Base-by-base conservation (phyloP, 148 eudicot genomes). In the Persicaria tinctoria region DNA sequence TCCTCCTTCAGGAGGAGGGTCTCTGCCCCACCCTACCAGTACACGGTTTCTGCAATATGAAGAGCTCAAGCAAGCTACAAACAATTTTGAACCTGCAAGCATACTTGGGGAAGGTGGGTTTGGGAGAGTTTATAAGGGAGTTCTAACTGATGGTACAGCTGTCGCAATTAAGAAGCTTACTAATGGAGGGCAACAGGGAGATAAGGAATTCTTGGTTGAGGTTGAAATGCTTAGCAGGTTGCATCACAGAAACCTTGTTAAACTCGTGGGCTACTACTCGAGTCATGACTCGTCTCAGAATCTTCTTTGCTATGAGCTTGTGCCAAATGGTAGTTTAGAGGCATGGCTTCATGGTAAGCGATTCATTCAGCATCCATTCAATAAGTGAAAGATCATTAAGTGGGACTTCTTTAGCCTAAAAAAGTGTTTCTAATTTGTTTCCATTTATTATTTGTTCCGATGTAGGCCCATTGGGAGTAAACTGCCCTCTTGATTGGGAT, bases 201-300 rank as follows among this genome's bases (percentile, higher is more conserved):
- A 87, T 78, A 91, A 90, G 79, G 98, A 94, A 78, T 91, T 94
- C 77, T 75, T 91, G 60, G 97, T 89, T 68, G 98, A 94, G 83
- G 96, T 94, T 81, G 97, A 94, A 77, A 94, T 94, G 98, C 97
- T 94, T 79, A 94, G 98, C 74, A 83, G 98, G 83, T 83, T 94
- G 82, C 98, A 94, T 87, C 98, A 94, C 74, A 93, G 98, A 50
- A 94, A 94, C 80, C 92, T 94, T 73, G 98, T 94, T 69, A 94
- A 91, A 81, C 96, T 94, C 75, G 93, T 94, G 78, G 98, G 98
- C 70, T 91, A 94, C 73, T 87, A 85, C 78, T 87, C 88, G 79
- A 90, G 84, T 72, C 93, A 93, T 66, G 93, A 93, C 76, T 79
- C 91, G 8, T 87, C 97, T 14, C 93, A 91, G 77, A 91, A 89